Evolutionary conservation across 2,329 filamentous ascomycete species (phyloP), one percentile per base, ranked within the genome.

Genomic region (Zasmidium cellare): DNA sequence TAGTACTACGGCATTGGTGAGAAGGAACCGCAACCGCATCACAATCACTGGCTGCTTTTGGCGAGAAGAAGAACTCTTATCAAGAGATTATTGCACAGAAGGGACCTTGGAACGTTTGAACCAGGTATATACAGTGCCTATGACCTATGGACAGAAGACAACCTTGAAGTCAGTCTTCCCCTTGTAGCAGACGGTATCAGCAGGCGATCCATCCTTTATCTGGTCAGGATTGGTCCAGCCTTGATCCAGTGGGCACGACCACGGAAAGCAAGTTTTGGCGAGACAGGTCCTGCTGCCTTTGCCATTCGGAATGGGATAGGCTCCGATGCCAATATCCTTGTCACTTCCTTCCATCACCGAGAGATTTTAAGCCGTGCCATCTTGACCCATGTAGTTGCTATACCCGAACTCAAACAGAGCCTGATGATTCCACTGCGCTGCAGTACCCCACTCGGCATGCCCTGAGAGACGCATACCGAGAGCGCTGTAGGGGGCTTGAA

Each of bases 341-440:
- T 68, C 66, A 22, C 59, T 64, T 18, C 68, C 67, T 22, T 58
- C 31, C 68, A 70, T 70, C 9, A 71, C 56, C 18, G 57, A 62
- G 14, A 69, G 49, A 47, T 71, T 62, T 53, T 69, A 69, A 1
- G 67, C 66, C 1, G 65, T 70, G 5, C 67, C 67, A 5, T 57
- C 38, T 9, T 54, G n/a, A 16, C 63, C 66, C 16, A 24, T 55
- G 45, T 61, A 66, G 12, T 52, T 46, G 45, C 57, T 59, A 51
- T 69, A 69, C n/a, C 69, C 69, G 53, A 68, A 71, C 44, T 71
- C 68, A 59, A 68, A 69, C 2, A 71, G 62, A 3, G 67, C 60
- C 48, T 70, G 67, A 2, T 57, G 18, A 5, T 59, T 51, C 68
- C 68, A 71, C 49, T 71, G 68, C 1, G 53, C 59, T 2, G 24